Evolutionary conservation across 2,329 filamentous ascomycete genomes (phyloP).

Genomic region (Chlorencoelia australis): DNA sequence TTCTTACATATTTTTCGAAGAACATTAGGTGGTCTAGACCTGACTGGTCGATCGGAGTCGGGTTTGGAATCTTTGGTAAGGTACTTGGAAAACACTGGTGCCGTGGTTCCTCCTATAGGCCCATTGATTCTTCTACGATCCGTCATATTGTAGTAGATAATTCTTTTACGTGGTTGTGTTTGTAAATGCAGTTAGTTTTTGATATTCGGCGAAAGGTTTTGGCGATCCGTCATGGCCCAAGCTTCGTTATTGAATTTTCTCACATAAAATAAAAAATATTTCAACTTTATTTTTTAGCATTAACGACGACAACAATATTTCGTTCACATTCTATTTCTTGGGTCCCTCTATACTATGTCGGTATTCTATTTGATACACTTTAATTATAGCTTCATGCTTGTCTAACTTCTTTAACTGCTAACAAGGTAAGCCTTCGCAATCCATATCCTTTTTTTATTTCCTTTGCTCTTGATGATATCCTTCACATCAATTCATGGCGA

Average conservation of each 20-base stretch:
- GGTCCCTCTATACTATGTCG: no score
- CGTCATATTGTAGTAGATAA: slow-evolving; percentile 53
- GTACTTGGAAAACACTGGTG: slow-evolving; percentile 57
- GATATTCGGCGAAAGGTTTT: background rate
- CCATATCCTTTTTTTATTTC: background rate
- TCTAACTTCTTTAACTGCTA: background rate
- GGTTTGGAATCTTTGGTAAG: slow-evolving; percentile 36
- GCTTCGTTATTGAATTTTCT: slow-evolving; percentile 1
- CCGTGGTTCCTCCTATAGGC: slow-evolving; percentile 64
- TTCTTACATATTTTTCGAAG: slow-evolving; percentile 83
- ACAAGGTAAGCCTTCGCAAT: slow-evolving; percentile 17
- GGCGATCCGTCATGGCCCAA: background rate
- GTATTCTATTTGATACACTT: no score
- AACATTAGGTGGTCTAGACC: slow-evolving; percentile 55
- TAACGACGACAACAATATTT: no score
- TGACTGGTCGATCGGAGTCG: slow-evolving; percentile 37
- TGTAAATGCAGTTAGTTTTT: background rate
- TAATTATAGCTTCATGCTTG: no score
- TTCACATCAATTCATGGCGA: slow-evolving; percentile 22
- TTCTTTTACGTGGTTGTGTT: background rate
- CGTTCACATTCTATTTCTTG: no score
- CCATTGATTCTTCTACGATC: slow-evolving; percentile 89
- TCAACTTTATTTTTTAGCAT: background rate
- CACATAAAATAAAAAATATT: slow-evolving; percentile 2
- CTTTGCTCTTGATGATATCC: slow-evolving; percentile 4